These are phyloP conservation scores for Fusarium sp. DNA, from an alignment of 2,329 filamentous ascomycete species.

Conservation along the genomic window DNA sequence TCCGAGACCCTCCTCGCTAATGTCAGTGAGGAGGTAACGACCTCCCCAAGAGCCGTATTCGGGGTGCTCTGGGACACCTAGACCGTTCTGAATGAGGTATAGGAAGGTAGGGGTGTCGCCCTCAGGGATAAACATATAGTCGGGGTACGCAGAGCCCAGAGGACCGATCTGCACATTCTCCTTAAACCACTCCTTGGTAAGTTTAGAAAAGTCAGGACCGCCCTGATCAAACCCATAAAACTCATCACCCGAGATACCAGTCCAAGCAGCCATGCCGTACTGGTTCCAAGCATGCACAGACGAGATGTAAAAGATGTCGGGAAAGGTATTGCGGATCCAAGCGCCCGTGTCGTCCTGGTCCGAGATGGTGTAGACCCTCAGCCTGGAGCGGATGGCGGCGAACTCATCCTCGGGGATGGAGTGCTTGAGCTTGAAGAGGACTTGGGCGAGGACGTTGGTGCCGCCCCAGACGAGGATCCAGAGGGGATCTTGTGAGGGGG, in stretches of 20 bases:
- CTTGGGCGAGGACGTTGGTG: conserved; percentile 64
- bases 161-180: conserved; percentile 64
- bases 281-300: conserved; percentile 68
- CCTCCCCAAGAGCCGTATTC: conserved; percentile 64
- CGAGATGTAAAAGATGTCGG: conserved; percentile 67
- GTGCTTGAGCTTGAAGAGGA: conserved; percentile 53
- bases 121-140: conserved; percentile 64
- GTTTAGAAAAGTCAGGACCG: conserved; percentile 58
- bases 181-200: conserved; percentile 64
- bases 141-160: conserved; percentile 58
- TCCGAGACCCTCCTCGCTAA: conserved; percentile 38
- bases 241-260: conserved; percentile 62
- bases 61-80: conserved; percentile 60
- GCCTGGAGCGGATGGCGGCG: conserved; percentile 52
- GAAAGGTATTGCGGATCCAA: conserved; percentile 67
- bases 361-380: conserved; percentile 68
- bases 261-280: conserved; percentile 67
- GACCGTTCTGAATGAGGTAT: conserved; percentile 50
- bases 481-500: conserved; percentile 53
- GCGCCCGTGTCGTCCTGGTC: conserved; percentile 69
- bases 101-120: conserved; percentile 65
- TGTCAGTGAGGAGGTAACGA: conserved; percentile 54
- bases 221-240: conserved; percentile 43
- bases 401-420: conserved; percentile 47
- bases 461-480: conserved; percentile 68